phyloP scores from a whole-genome alignment of 192 early-diverging fungal species.

The Jimgerdemannia flammicorona region DNA sequence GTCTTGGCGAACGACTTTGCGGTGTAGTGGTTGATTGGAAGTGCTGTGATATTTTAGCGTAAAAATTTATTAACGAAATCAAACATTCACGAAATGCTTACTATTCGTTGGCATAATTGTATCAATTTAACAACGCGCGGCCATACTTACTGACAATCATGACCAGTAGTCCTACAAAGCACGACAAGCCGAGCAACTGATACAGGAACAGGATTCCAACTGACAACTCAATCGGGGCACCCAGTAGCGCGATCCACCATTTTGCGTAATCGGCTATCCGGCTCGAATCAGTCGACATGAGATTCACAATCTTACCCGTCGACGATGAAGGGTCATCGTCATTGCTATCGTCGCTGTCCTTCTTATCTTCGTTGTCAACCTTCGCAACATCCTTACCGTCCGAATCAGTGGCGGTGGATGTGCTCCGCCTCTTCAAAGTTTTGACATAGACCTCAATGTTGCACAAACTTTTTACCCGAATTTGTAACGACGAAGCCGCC shows the following conservation, averaged over 20 bases:
- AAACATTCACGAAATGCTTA: neutral
- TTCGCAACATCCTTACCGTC: constrained; percentile 20
- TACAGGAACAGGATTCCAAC: constrained; percentile 41
- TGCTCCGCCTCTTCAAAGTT: constrained; percentile 55
- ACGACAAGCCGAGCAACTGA: constrained; percentile 30
- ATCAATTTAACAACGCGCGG: neutral
- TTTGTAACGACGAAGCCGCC: constrained; percentile 14
- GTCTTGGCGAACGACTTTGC: constrained; percentile 32
- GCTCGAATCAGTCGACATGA: constrained; percentile 42
- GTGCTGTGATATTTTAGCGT: constrained; percentile 19
- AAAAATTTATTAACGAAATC: neutral
- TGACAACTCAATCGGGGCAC: constrained; percentile 42
- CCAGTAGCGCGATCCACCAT: constrained; percentile 40
- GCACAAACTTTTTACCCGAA: constrained; percentile 20
- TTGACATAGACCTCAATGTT: constrained; percentile 59
- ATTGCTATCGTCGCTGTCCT: constrained; percentile 28
- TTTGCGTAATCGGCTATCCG: constrained; percentile 42
- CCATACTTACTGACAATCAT: constrained; percentile 21
- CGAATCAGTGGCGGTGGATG: constrained; percentile 35
- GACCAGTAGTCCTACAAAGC: constrained; percentile 33
- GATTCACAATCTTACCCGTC: constrained; percentile 35
- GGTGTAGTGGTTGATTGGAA: constrained; percentile 35
- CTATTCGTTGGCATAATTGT: neutral
- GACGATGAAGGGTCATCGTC: constrained; percentile 22
- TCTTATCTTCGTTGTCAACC: constrained; percentile 30